Evolutionary conservation across 2,329 filamentous ascomycete species (phyloP).

Genomic region (Sordariomycetes sp.): DNA sequence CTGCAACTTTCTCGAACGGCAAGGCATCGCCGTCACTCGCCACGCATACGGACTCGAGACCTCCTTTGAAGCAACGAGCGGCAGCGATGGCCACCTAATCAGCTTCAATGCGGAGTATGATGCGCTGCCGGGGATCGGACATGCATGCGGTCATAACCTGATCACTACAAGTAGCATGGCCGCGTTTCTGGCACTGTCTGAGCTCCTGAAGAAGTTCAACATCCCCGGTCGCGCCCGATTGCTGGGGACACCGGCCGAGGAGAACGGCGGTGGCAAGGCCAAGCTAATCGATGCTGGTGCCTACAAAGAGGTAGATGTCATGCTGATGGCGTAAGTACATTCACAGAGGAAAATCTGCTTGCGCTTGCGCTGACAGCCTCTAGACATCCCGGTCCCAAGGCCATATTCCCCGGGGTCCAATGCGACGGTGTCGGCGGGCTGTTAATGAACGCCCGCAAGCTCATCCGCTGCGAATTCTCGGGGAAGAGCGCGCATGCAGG

Average conservation of each 20-base stretch:
- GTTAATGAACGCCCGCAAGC: constrained; percentile 39
- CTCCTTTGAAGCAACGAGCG: constrained; percentile 18
- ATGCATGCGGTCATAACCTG: constrained; percentile 35
- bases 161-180: constrained; percentile 29
- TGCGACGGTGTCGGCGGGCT: constrained; percentile 36
- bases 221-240: constrained; percentile 24
- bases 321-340: constrained; percentile 20
- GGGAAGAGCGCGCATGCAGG: constrained; percentile 25
- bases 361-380: no score
- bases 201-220: constrained; percentile 17
- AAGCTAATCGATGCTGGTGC: constrained; percentile 32
- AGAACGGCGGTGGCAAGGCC: constrained; percentile 37
- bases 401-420: constrained; percentile 24
- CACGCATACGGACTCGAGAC: constrained; percentile 22
- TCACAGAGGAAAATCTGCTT: no score
- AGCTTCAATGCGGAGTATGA: constrained; percentile 32
- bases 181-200: constrained; percentile 25
- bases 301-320: constrained; percentile 24
- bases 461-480: constrained; percentile 33
- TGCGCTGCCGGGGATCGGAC: constrained; percentile 33
- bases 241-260: constrained; percentile 31
- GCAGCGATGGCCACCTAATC: constrained; percentile 18
- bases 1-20: constrained; percentile 9
- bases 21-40: constrained; percentile 15
- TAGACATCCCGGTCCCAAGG: no score